These are phyloP conservation scores for Alternaria viburni DNA, from an alignment of 2,329 filamentous ascomycete genomes.

Conservation along the genomic window DNA sequence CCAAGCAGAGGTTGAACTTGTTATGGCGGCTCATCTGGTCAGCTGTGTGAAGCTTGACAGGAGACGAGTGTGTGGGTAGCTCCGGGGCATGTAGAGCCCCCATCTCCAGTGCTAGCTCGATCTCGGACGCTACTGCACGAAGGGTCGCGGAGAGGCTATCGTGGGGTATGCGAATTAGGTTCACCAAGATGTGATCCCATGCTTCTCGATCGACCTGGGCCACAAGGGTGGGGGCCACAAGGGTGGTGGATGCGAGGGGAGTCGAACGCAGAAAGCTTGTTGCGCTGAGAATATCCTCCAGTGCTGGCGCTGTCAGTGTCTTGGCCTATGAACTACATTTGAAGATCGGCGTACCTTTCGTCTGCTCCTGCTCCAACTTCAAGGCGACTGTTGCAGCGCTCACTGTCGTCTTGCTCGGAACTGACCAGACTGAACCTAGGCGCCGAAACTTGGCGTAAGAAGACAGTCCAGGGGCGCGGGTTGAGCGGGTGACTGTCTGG, in stretches of 20 bases:
- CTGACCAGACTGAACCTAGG: not conserved
- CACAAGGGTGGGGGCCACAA: not conserved
- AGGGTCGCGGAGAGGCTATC: not conserved
- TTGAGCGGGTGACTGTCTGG: not conserved
- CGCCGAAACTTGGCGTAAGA: not conserved
- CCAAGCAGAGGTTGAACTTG: slow-evolving; percentile 48
- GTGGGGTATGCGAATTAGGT: not conserved
- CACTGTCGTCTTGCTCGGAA: not conserved
- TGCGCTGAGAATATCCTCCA: not conserved
- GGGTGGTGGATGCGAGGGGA: not conserved
- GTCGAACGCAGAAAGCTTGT: not conserved
- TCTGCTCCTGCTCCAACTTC: not conserved
- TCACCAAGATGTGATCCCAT: not conserved
- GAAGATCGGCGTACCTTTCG: not conserved
- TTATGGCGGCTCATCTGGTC: not conserved
- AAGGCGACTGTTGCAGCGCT: not conserved
- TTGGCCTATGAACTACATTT: not conserved
- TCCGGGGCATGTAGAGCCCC: not conserved
- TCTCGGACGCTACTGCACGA: not conserved
- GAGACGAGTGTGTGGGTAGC: not conserved
- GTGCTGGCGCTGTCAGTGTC: not conserved
- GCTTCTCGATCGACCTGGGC: not conserved
- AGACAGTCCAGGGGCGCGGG: not conserved
- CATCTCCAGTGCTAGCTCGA: not conserved
- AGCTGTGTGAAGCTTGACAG: not conserved